These are phyloP conservation scores for Xerocomellus amylosporus DNA, from an alignment of 768 basidiomycete genomes.

Conservation along the genomic window DNA sequence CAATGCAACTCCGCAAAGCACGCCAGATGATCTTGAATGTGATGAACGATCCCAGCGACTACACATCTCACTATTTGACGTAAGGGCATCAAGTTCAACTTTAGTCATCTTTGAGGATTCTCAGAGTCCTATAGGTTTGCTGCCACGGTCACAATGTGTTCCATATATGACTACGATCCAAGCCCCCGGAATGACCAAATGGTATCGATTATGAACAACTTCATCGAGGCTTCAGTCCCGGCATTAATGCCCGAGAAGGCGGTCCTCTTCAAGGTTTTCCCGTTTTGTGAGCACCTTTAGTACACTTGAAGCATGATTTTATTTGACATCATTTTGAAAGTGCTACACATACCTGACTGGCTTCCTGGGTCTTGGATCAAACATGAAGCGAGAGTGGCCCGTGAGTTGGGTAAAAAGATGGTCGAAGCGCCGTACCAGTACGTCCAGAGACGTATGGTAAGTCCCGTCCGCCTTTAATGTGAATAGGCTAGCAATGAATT, in stretches of 20 bases:
- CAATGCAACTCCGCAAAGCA: conserved; percentile 16
- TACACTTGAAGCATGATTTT: neutral
- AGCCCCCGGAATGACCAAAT: no score
- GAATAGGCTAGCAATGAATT: no score
- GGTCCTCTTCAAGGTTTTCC: conserved; percentile 12
- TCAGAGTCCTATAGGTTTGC: conserved; percentile 24
- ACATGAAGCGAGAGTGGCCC: no score
- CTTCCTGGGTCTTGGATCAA: no score
- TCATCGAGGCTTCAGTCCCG: conserved; percentile 1
- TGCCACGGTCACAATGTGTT: conserved; percentile 28
- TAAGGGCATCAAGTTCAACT: neutral
- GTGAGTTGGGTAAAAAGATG: no score
- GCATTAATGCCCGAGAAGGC: conserved; percentile 15
- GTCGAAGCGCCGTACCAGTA: no score
- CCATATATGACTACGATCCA: conserved; percentile 22
- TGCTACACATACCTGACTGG: no score
- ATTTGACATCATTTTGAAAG: no score
- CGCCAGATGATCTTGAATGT: conserved; percentile 10
- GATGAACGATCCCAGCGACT: conserved; percentile 9
- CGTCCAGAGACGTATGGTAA: no score
- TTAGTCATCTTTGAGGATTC: neutral
- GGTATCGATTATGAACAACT: conserved; percentile 9
- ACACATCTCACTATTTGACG: no score
- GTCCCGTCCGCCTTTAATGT: no score
- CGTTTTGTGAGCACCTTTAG: conserved; percentile 13